A percentile compares a stretch with the other conserved stretches of the same genome.
Evolutionary conservation across 306 rosid species (phyloP).

Genomic region (Cicer pinnatifidum): DNA sequence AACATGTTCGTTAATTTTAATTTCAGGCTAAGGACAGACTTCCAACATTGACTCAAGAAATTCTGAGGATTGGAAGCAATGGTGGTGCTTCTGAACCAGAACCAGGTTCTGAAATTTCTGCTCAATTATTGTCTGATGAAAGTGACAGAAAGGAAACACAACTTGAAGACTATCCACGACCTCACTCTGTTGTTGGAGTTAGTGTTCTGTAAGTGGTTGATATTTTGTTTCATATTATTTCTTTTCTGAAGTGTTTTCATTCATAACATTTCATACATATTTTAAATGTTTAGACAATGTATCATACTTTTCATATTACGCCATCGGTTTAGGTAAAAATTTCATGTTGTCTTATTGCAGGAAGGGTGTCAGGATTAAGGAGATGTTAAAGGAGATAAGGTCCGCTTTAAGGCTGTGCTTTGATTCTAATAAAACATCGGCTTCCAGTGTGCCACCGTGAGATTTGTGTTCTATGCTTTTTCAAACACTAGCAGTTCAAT

Average conservation of each 20-base stretch:
- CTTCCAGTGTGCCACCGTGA: constrained; percentile 43
- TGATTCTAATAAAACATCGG: constrained; percentile 46
- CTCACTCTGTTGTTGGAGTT: constrained; percentile 82
- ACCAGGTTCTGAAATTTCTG: constrained; percentile 45
- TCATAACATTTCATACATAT: constrained; percentile 16
- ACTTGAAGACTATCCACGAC: constrained; percentile 83
- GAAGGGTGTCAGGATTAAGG: constrained; percentile 67
- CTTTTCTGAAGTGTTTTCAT: constrained; percentile 7
- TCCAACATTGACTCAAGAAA: constrained; percentile 64
- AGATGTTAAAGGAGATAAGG: constrained; percentile 84
- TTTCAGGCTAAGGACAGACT: constrained; percentile 75
- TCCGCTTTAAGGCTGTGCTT: constrained; percentile 70
- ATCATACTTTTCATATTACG: constrained; percentile 11
- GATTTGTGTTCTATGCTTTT: constrained; percentile 30
- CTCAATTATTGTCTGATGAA: constrained; percentile 46
- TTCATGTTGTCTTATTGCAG: constrained; percentile 56
- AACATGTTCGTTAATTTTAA: constrained; percentile 12
- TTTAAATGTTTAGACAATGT: constrained; percentile 3
- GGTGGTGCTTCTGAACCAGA: constrained; percentile 47
- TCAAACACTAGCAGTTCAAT: constrained; percentile 14
- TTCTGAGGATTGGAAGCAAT: constrained; percentile 68
- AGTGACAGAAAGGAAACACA: constrained; percentile 57
- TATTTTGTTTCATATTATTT: constrained; percentile 12
- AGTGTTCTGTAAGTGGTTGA: constrained; percentile 82
- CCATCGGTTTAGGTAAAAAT: constrained; percentile 6